Evolutionary conservation across 164 flowering plant genomes (phyloP).

Genomic region (Magnolia officinalis): DNA sequence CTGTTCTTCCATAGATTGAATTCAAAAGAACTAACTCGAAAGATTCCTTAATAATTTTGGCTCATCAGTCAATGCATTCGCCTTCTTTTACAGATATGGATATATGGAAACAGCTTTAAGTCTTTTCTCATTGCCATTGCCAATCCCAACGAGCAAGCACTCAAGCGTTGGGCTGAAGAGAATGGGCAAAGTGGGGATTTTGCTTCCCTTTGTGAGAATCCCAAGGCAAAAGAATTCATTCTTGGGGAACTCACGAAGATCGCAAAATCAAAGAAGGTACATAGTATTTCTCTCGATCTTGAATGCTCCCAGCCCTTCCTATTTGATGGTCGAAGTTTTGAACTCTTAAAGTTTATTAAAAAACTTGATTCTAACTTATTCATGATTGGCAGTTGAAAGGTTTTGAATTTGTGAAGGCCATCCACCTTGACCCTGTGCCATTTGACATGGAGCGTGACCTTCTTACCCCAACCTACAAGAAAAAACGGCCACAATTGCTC

Average conservation of each 20-base stretch:
- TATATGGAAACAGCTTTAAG: slow-evolving; percentile 92
- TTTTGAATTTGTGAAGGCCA: slow-evolving; percentile 78
- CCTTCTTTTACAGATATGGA: slow-evolving; percentile 72
- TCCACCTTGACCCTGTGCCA: slow-evolving; percentile 88
- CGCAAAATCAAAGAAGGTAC: slow-evolving; percentile 87
- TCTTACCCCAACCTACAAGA: slow-evolving; percentile 92
- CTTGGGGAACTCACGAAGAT: slow-evolving; percentile 70
- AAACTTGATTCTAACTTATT: not conserved
- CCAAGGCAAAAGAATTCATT: slow-evolving; percentile 68
- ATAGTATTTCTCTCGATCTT: not conserved
- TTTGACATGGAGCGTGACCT: slow-evolving; percentile 97
- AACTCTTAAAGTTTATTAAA: no score
- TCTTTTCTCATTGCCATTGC: slow-evolving; percentile 85
- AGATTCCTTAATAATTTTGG: not conserved
- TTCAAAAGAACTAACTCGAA: no score
- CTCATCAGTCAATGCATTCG: not conserved
- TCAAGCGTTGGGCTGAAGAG: slow-evolving; percentile 65
- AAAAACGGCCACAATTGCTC: slow-evolving; percentile 94
- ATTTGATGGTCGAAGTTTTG: not conserved
- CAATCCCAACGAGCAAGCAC: slow-evolving; percentile 69
- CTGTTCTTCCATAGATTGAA: not conserved
- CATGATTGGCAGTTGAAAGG: slow-evolving; percentile 75
- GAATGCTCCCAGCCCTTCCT: not conserved
- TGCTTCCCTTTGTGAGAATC: slow-evolving; percentile 63
- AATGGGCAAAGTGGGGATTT: slow-evolving; percentile 67